Evolutionary conservation across 2,329 filamentous ascomycete species (phyloP).

Genomic region (Sclerotinia glacialis): DNA sequence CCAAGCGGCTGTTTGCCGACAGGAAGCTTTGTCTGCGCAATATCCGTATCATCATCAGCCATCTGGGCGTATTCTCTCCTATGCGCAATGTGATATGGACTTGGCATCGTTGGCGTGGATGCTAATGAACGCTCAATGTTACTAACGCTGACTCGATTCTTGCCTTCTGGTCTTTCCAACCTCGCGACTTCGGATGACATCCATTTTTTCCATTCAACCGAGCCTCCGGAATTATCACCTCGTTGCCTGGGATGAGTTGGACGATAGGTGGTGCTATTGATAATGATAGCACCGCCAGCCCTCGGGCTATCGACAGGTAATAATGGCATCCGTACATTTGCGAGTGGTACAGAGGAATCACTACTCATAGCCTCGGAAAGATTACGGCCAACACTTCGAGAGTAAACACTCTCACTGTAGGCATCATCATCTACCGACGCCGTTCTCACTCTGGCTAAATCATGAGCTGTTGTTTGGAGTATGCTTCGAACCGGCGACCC

Average conservation of each 20-base stretch:
- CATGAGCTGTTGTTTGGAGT: conserved; percentile 13
- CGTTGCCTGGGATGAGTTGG: conserved; percentile 38
- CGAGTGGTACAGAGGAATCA: conserved; percentile 5
- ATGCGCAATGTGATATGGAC: conserved; percentile 42
- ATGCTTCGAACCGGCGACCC: conserved; percentile 19
- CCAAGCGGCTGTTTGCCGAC: conserved; percentile 32
- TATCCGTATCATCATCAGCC: conserved; percentile 41
- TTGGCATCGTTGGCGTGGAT: conserved; percentile 36
- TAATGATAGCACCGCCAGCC: conserved; percentile 42
- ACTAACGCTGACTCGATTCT: conserved; percentile 29
- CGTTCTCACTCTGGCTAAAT: background rate
- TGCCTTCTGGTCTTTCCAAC: conserved; percentile 42
- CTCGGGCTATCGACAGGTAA: conserved; percentile 21
- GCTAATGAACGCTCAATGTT: conserved; percentile 22
- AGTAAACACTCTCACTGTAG: conserved; percentile 39
- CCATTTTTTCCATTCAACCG: conserved; percentile 55
- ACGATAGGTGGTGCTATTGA: conserved; percentile 38
- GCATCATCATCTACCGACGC: conserved; percentile 19
- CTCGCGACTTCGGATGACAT: conserved; percentile 52
- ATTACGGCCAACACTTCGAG: conserved; percentile 37
- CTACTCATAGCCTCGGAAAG: conserved; percentile 21
- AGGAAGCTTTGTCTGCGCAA: conserved; percentile 22
- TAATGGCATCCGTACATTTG: conserved; percentile 27
- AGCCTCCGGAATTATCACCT: conserved; percentile 46
- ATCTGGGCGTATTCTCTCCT: conserved; percentile 52